Evolutionary conservation across 78 protist species (phyloP).

Genomic region (Pirum gemmata): DNA sequence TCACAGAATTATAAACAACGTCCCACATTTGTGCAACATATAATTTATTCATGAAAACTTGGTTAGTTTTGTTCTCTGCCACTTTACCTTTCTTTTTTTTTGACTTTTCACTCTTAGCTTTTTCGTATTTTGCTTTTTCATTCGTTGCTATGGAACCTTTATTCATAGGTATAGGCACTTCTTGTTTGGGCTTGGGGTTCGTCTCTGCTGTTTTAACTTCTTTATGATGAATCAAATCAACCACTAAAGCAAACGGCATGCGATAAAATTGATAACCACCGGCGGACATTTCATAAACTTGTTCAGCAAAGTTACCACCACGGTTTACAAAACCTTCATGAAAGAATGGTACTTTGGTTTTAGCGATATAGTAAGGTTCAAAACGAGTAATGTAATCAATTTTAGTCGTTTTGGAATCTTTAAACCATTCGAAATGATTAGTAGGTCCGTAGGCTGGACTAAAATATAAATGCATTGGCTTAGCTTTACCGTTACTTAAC

Average conservation of each 20-base stretch:
- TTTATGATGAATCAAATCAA: conserved; percentile 23
- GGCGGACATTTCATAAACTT: conserved; percentile 42
- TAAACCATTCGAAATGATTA: conserved; percentile 24
- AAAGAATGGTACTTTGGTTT: conserved; percentile 22
- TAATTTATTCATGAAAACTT: conserved; percentile 1
- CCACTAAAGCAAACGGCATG: conserved; percentile 35
- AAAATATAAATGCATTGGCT: conserved; percentile 48
- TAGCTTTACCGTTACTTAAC: conserved; percentile 3
- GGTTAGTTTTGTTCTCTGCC: conserved; percentile 2
- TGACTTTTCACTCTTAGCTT: background rate
- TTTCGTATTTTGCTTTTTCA: background rate
- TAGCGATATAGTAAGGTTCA: conserved; percentile 48
- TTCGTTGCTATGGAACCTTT: background rate
- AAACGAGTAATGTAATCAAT: conserved; percentile 37
- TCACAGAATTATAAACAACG: background rate
- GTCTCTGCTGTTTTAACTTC: background rate
- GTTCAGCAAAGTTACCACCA: conserved; percentile 50
- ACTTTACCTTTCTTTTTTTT: background rate
- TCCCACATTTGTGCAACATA: conserved; percentile 33
- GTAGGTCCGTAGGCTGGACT: conserved; percentile 47
- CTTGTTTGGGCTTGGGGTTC: background rate
- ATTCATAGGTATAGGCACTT: background rate
- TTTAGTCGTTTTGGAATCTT: background rate
- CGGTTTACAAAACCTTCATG: conserved; percentile 45
- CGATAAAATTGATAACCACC: conserved; percentile 32